Evolutionary conservation across 352 stramenopile genomes (phyloP), one percentile per base, ranked within the genome.

Genomic region (Globisporangium viniferum): DNA sequence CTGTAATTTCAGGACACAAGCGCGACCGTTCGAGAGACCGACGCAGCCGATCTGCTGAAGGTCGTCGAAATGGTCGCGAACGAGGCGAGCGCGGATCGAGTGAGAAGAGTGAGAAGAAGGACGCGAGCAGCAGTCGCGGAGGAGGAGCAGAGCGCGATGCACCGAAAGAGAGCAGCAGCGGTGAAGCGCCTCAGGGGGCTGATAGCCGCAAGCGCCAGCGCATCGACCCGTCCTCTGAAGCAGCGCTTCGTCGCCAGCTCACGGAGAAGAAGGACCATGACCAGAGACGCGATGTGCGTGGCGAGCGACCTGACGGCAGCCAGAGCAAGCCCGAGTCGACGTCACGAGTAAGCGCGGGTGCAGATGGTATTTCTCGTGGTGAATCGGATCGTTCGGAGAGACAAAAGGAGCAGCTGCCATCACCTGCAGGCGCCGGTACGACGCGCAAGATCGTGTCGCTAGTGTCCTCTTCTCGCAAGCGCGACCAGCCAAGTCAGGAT

Each of bases 391-490:
- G 67, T 18, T 55, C 31, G 2, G 63, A 69, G 36, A 64, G 39
- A 35, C 61, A 53, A n/a, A n/a, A 51, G 44, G 15, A 51, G 20
- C 44, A 51, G 41, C 53, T 35, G 8, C 14, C 51, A 10, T 31
- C 36, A 14, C 35, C 67, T 6, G 39, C 66, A 8, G 31, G 64
- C 27, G 62, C 64, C 10, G 36, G 27, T 20, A 46, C 58, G 2
- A n/a, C 49, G 29, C 75, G 84, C 31, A 94, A 94, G 65, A 94
- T 94, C 20, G 83, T 94, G 58, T 92, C 86, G 55, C 72, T 94
- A 12, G 82, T 92, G 55, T 88, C 84, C 15, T 80, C 78, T 29
- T 81, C 79, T 8, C 84, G 84, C 33, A 93, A 94, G 73, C 81
- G 86, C 15, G 87, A 93, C 46, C 81, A 39, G 24, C 41, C n/a